These are phyloP conservation scores for Cryptococcus floricola DNA, from an alignment of 1,284 basidiomycete species.

Conservation along the genomic window DNA sequence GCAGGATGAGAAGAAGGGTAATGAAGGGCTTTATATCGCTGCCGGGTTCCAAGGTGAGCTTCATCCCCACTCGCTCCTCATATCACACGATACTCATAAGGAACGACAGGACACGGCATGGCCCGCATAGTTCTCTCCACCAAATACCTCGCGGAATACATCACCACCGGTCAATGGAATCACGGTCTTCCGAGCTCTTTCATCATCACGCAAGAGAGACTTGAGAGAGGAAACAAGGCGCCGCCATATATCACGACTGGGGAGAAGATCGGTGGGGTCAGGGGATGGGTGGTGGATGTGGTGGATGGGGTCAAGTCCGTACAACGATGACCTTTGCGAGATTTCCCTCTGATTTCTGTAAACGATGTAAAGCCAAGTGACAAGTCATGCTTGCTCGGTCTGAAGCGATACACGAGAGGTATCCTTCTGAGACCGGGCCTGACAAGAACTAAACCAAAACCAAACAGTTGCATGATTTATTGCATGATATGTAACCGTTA, in stretches of 20 bases:
- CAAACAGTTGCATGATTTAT: too few relatives aligned
- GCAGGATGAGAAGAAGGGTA: slow-evolving; percentile 7
- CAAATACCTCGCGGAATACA: slow-evolving; percentile 10
- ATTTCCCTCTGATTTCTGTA: too few relatives aligned
- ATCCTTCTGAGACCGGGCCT: too few relatives aligned
- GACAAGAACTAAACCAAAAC: too few relatives aligned
- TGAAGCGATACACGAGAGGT: too few relatives aligned
- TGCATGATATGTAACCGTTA: too few relatives aligned
- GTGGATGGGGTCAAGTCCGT: background rate
- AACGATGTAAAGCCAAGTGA: too few relatives aligned
- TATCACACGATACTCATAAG: background rate
- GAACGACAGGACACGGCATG: slow-evolving; percentile 23
- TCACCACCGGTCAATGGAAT: slow-evolving; percentile 15
- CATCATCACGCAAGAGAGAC: slow-evolving; percentile 8
- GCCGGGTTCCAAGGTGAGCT: slow-evolving; percentile 23
- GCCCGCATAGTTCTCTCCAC: slow-evolving; percentile 18
- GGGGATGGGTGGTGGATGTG: slow-evolving; percentile 1
- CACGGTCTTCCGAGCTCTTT: slow-evolving; percentile 8
- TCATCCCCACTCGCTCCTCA: background rate
- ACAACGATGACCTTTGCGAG: too few relatives aligned
- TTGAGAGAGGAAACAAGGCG: slow-evolving; percentile 10
- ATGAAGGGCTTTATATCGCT: slow-evolving; percentile 18
- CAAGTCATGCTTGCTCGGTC: too few relatives aligned
- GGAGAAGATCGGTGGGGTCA: slow-evolving; percentile 6
- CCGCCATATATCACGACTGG: slow-evolving; percentile 11